A percentile compares a stretch with the other conserved stretches of the same genome.
phyloP scores from a whole-genome alignment of 495 filamentous ascomycete genomes.

The Neurospora tetrasperma region DNA sequence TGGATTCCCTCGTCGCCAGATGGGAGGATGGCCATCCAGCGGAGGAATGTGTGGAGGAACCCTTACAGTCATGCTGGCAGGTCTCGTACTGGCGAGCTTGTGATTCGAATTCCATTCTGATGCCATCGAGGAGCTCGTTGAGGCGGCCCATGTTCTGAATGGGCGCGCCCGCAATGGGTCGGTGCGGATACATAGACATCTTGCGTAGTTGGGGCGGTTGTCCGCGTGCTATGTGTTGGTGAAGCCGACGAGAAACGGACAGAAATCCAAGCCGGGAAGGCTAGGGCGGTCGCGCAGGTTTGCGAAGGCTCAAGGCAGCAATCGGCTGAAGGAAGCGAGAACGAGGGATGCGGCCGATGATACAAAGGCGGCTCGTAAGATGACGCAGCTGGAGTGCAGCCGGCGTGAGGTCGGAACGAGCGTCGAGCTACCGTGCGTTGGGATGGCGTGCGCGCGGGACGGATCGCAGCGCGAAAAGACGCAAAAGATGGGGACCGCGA shows the following conservation, averaged over 20 bases:
- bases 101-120: conserved; percentile 82
- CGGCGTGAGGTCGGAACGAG: not conserved
- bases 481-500: not conserved
- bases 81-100: conserved; percentile 65
- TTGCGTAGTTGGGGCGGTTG: not conserved
- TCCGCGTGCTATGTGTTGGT: conserved; percentile 1
- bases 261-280: not conserved
- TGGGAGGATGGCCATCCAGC: not conserved
- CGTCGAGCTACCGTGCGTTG: not conserved
- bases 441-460: not conserved
- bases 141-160: conserved; percentile 52
- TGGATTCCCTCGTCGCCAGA: not conserved
- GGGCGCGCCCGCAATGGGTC: conserved; percentile 59
- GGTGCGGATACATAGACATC: conserved; percentile 87
- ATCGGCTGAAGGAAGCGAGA: not conserved
- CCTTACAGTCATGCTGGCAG: conserved; percentile 86
- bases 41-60: not conserved
- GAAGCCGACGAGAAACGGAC: not conserved
- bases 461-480: not conserved
- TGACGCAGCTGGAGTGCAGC: not conserved
- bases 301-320: not conserved
- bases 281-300: not conserved
- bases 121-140: conserved; percentile 80
- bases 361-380: not conserved
- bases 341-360: not conserved